Conservation (phyloP, 768 basidiomycete species). For the Pulveroboletus sp. region DNA sequence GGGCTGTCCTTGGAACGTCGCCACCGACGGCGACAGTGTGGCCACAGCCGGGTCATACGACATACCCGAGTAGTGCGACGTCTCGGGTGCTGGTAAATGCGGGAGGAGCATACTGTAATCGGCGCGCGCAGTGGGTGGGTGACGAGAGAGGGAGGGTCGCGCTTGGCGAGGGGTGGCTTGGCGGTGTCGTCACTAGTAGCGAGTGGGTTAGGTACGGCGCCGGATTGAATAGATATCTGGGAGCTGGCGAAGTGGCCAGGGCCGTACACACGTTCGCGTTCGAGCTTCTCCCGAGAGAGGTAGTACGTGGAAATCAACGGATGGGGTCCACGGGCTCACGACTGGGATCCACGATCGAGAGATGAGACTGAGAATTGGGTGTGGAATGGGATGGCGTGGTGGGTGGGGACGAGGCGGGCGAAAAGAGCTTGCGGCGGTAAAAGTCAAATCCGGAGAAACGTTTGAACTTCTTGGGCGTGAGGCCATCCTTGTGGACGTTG, state of each 20-base stretch:
- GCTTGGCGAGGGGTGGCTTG: conserved; percentile 33
- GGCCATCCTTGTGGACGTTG: conserved; percentile 40
- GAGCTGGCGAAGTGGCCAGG: conserved; percentile 93
- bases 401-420: conserved; percentile 47
- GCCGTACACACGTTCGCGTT: conserved; percentile 91
- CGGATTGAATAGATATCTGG: conserved; percentile 61
- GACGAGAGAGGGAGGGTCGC: conserved; percentile 25
- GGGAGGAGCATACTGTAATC: conserved; percentile 86
- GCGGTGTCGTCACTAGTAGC: conserved; percentile 22
- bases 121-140: conserved; percentile 41
- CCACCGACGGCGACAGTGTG: conserved; percentile 55
- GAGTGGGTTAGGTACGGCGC: conserved; percentile 16
- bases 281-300: conserved; percentile 92
- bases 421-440: conserved; percentile 86
- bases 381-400: conserved; percentile 59
- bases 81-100: conserved; percentile 75
- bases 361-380: conserved; percentile 55
- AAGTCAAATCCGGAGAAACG: conserved; percentile 97
- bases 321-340: conserved; percentile 76
- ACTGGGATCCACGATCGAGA: conserved; percentile 46
- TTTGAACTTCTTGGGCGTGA: conserved; percentile 60
- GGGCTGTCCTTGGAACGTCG: conserved; percentile 58
- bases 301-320: conserved; percentile 96
- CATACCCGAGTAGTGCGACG: conserved; percentile 78
- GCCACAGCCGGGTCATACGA: conserved; percentile 62